Evolutionary conservation across 2,329 filamentous ascomycete species (phyloP).

Genomic region (Paecilomyces fulvus): DNA sequence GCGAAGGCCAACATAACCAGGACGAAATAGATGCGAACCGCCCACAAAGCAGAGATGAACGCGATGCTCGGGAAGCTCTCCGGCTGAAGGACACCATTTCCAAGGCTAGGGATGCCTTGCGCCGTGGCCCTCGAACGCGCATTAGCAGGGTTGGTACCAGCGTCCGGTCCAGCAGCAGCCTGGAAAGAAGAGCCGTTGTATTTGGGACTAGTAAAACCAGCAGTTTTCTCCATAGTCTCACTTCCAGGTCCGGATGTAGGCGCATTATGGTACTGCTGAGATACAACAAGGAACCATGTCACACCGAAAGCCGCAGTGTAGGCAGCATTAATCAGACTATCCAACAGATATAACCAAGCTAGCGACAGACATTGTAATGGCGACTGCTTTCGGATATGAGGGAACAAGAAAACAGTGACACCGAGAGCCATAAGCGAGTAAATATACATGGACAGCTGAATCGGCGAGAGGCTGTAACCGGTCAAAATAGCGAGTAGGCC

Average conservation of each 20-base stretch:
- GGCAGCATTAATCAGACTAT: slow-evolving; percentile 69
- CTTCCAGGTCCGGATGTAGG: slow-evolving; percentile 41
- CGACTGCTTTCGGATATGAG: slow-evolving; percentile 69
- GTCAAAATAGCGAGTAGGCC: slow-evolving; percentile 83
- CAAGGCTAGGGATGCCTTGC: slow-evolving; percentile 38
- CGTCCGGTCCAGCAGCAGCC: slow-evolving; percentile 44
- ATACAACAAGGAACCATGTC: slow-evolving; percentile 76
- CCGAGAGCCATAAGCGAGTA: slow-evolving; percentile 69
- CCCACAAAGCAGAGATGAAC: slow-evolving; percentile 64
- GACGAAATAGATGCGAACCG: slow-evolving; percentile 73
- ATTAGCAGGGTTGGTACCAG: slow-evolving; percentile 21
- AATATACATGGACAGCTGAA: slow-evolving; percentile 86
- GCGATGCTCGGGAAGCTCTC: slow-evolving; percentile 68
- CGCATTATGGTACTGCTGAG: slow-evolving; percentile 44
- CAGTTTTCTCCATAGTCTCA: slow-evolving; percentile 51
- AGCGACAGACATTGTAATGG: slow-evolving; percentile 73
- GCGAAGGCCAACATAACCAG: slow-evolving; percentile 78
- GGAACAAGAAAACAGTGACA: slow-evolving; percentile 61
- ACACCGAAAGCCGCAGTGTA: slow-evolving; percentile 78
- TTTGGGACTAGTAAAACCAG: slow-evolving; percentile 57
- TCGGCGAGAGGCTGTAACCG: slow-evolving; percentile 69
- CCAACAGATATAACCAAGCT: slow-evolving; percentile 76
- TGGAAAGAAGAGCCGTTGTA: slow-evolving; percentile 53
- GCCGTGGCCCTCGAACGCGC: slow-evolving; percentile 17
- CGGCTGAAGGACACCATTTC: slow-evolving; percentile 57